A percentile compares a stretch with the other conserved stretches of the same genome.
phyloP scores from a whole-genome alignment of 2,329 filamentous ascomycete genomes.

The Torrubiella hemipterigena region DNA sequence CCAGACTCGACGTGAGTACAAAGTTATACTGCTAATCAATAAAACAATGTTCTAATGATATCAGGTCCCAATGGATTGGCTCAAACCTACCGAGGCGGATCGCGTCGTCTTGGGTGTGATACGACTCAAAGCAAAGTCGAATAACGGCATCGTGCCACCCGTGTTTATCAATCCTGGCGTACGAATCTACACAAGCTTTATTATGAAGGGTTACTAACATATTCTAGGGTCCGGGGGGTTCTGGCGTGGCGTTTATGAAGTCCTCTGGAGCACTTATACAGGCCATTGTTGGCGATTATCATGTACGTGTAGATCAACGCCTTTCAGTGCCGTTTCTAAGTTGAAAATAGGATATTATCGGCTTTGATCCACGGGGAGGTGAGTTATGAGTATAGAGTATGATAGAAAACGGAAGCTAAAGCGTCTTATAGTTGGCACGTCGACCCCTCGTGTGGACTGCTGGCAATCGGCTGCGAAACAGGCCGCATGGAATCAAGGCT shows the following conservation, averaged over 20 bases:
- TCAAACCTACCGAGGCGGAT: slow-evolving; percentile 13
- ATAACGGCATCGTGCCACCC: slow-evolving; percentile 13
- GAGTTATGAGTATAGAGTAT: slow-evolving; percentile 5
- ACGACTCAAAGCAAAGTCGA: slow-evolving; percentile 18
- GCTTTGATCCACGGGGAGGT: slow-evolving; percentile 38
- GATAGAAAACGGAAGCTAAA: neutral
- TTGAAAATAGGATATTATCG: slow-evolving; percentile 29
- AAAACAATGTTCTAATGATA: neutral
- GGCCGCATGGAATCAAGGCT: slow-evolving; percentile 30
- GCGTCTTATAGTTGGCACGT: slow-evolving; percentile 25
- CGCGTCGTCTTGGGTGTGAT: slow-evolving; percentile 20
- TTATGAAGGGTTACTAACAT: slow-evolving; percentile 1
- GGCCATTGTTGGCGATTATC: slow-evolving; percentile 31
- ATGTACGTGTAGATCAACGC: slow-evolving; percentile 21
- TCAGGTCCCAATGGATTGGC: slow-evolving; percentile 24
- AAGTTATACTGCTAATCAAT: neutral
- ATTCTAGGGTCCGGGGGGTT: slow-evolving; percentile 35
- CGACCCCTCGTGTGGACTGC: slow-evolving; percentile 38
- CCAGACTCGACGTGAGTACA: neutral
- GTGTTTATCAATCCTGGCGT: slow-evolving; percentile 24
- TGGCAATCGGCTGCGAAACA: slow-evolving; percentile 30
- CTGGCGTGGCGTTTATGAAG: slow-evolving; percentile 24
- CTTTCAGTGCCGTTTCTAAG: neutral
- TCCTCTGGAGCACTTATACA: slow-evolving; percentile 22
- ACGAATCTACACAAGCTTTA: slow-evolving; percentile 3